Evolutionary conservation across 2,329 filamentous ascomycete genomes (phyloP).

Genomic region (Geosmithia putterillii): DNA sequence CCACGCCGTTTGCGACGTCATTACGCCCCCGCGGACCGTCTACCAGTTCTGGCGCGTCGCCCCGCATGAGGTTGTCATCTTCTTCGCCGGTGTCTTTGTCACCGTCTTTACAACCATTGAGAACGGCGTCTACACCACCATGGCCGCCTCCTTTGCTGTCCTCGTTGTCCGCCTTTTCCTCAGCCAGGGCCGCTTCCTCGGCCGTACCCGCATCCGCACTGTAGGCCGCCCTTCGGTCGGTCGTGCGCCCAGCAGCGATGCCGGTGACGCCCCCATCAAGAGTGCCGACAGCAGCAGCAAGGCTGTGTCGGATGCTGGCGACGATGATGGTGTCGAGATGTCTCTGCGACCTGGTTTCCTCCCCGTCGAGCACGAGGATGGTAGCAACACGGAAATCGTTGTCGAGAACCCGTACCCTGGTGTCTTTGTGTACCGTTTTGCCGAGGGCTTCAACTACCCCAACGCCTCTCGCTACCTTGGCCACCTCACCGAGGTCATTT

Average conservation of each 20-base stretch:
- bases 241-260: constrained; percentile 46
- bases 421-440: constrained; percentile 42
- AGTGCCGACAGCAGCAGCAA: background rate
- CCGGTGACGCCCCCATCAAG: constrained; percentile 10
- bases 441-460: constrained; percentile 43
- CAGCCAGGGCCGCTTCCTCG: constrained; percentile 66
- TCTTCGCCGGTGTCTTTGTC: constrained; percentile 73
- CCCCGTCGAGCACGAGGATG: constrained; percentile 35
- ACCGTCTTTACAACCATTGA: constrained; percentile 76
- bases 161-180: constrained; percentile 70
- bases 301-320: background rate
- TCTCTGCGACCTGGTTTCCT: constrained; percentile 29
- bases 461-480: constrained; percentile 40
- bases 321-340: constrained; percentile 30
- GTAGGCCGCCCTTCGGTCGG: constrained; percentile 56
- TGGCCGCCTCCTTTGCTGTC: constrained; percentile 56
- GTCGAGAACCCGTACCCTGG: constrained; percentile 37
- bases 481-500: constrained; percentile 31
- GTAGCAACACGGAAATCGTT: constrained; percentile 33
- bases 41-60: constrained; percentile 85
- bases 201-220: constrained; percentile 71
- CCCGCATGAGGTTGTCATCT: constrained; percentile 71
- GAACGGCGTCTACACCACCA: constrained; percentile 74
- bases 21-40: constrained; percentile 70
- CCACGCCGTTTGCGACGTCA: constrained; percentile 76